A percentile compares a stretch with the other conserved stretches of the same genome.
phyloP scores from a whole-genome alignment of 2,329 filamentous ascomycete genomes.

The Fusarium phyllophilum region DNA sequence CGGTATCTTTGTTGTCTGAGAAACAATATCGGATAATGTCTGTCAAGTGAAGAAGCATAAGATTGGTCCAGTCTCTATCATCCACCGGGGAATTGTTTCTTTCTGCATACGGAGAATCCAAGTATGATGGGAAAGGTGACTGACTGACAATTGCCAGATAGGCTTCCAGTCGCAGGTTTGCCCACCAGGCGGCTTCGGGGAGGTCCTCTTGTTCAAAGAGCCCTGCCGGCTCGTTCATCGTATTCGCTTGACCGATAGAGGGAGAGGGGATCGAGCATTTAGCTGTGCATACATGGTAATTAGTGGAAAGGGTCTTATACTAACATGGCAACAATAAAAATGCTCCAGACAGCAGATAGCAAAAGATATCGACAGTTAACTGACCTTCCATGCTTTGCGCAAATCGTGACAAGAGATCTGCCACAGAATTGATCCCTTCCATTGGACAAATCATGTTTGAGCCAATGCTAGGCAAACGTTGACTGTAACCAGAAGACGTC shows the following conservation, averaged over 20 bases:
- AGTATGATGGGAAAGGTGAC: constrained; percentile 11
- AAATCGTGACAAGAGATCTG: not conserved
- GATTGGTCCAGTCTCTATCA: constrained; percentile 33
- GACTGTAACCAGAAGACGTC: not conserved
- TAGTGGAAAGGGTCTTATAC: not conserved
- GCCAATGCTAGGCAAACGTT: not conserved
- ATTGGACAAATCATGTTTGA: no score
- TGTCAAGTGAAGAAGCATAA: constrained; percentile 39
- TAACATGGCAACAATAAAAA: not conserved
- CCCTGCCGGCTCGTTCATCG: not conserved
- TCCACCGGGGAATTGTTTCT: constrained; percentile 10
- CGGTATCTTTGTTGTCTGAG: constrained; percentile 25
- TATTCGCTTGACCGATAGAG: no score
- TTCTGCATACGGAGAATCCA: not conserved
- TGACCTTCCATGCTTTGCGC: not conserved
- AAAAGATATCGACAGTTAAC: not conserved
- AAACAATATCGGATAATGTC: constrained; percentile 44
- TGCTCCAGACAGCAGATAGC: not conserved
- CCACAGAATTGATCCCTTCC: no score
- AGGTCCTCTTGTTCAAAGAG: not conserved
- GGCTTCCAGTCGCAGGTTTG: constrained; percentile 32
- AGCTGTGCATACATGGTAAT: not conserved
- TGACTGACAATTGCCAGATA: constrained; percentile 37
- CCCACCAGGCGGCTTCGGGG: constrained; percentile 1
- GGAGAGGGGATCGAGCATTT: no score